Percentiles rank a stretch among this genome's conserved stretches.
phyloP scores from a whole-genome alignment of 371 early-diverging fungal species.

The Capillidium rhysosporum region DNA sequence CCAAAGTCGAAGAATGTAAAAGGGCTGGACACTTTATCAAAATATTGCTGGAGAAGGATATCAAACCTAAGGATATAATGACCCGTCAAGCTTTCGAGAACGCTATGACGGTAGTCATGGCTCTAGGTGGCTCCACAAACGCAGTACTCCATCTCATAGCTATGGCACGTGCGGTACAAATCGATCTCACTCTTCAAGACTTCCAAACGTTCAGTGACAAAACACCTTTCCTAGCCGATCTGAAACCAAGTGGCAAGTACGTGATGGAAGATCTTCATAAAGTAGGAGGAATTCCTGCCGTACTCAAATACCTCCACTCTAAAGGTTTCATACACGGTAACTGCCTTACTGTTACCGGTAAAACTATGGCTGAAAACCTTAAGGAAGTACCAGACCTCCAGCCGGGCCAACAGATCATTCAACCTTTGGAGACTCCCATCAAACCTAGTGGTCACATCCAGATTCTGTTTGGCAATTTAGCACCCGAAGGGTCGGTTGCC shows the following conservation, averaged over 20 bases:
- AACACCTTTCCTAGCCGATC: conserved; percentile 83
- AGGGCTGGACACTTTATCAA: conserved; percentile 66
- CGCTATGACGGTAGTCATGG: conserved; percentile 77
- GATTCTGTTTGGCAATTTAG: conserved; percentile 84
- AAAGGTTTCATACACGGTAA: conserved; percentile 66
- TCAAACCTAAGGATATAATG: conserved; percentile 86
- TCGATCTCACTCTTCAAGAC: conserved; percentile 71
- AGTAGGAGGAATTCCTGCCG: conserved; percentile 78
- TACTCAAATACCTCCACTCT: conserved; percentile 67
- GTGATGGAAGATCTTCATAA: conserved; percentile 83
- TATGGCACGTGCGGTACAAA: conserved; percentile 62
- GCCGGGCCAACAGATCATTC: conserved; percentile 69
- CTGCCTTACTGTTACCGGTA: conserved; percentile 83
- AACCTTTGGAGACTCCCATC: conserved; percentile 69
- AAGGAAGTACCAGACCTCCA: conserved; percentile 38
- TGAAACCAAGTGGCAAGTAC: conserved; percentile 92
- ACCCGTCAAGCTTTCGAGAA: conserved; percentile 85
- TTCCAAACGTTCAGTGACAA: conserved; percentile 77
- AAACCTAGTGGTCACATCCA: conserved; percentile 84
- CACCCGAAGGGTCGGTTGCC: conserved; percentile 91
- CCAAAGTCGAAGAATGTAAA: conserved; percentile 72
- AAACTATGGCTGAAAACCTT: conserved; percentile 80
- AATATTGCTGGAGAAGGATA: conserved; percentile 63
- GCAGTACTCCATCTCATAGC: conserved; percentile 93
- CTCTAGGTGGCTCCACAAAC: conserved; percentile 89